These are phyloP conservation scores for Hygrophila difformis DNA, from an alignment of 257 asterid species.

Conservation along the genomic window DNA sequence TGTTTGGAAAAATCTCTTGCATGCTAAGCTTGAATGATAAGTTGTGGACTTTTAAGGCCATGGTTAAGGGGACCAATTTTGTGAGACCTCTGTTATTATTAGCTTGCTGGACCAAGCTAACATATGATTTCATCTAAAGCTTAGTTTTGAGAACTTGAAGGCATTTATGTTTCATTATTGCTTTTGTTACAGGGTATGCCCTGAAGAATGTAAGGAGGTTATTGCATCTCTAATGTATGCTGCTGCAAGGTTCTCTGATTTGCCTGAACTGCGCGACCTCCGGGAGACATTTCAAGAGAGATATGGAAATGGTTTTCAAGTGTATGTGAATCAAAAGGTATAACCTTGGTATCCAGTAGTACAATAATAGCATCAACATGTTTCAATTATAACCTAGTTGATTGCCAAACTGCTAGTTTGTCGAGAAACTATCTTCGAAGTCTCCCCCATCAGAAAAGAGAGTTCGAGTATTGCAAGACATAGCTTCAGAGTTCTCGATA, in stretches of 20 bases:
- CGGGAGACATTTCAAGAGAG: conserved; percentile 73
- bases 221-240: conserved; percentile 90
- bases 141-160: conserved; percentile 5
- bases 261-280: conserved; percentile 91
- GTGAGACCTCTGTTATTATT: no score
- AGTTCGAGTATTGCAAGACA: conserved; percentile 67
- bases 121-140: no score
- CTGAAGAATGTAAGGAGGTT: conserved; percentile 89
- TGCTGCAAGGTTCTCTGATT: conserved; percentile 96
- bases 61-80: no score
- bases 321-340: conserved; percentile 79
- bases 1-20: no score
- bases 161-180: conserved; percentile 1
- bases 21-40: no score
- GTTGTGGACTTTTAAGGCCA: no score
- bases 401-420: conserved; percentile 48
- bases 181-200: conserved; percentile 64
- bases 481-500: conserved; percentile 73
- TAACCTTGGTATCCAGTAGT: no score
- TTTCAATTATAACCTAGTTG: conserved; percentile 21
- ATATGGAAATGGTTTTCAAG: conserved; percentile 62
- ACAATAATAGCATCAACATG: conserved; percentile 9
- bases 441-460: conserved; percentile 51
- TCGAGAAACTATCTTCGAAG: conserved; percentile 64
- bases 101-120: no score